Evolutionary conservation across 148 eudicot species (phyloP).

Genomic region (Vaccinium vitisidaea): DNA sequence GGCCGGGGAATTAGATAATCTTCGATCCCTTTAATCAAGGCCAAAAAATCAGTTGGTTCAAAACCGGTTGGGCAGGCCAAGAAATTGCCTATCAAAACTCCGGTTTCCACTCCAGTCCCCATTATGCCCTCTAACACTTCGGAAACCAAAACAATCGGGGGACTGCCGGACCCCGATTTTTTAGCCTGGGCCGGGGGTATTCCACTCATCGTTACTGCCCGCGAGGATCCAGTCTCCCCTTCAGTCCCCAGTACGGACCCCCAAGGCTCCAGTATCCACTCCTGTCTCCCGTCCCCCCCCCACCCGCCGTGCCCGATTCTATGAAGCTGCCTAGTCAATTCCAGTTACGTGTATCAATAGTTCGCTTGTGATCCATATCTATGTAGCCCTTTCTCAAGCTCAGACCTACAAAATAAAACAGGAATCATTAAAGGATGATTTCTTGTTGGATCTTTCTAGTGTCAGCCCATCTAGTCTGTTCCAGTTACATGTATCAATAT

Average conservation of each 20-base stretch:
- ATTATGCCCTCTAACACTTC: too few relatives aligned
- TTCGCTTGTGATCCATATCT: background rate
- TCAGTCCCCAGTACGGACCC: background rate
- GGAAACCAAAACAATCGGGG: too few relatives aligned
- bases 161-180: too few relatives aligned
- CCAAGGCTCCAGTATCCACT: slow-evolving; percentile 11
- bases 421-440: background rate
- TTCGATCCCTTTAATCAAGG: slow-evolving; percentile 11
- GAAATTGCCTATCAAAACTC: slow-evolving; percentile 27
- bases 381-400: background rate
- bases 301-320: background rate
- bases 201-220: background rate
- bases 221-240: background rate
- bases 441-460: too few relatives aligned
- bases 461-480: too few relatives aligned
- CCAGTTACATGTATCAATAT: too few relatives aligned
- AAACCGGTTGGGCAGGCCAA: slow-evolving; percentile 20
- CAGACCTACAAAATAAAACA: background rate
- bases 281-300: slow-evolving; percentile 19
- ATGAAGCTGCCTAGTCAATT: background rate
- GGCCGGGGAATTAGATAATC: background rate
- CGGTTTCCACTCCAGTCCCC: background rate
- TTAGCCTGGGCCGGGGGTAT: too few relatives aligned
- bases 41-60: slow-evolving; percentile 31
- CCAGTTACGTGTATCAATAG: background rate